Percentiles rank a stretch among this genome's conserved stretches.
Evolutionary conservation across 768 basidiomycete species (phyloP).

Genomic region (Panellus pusillus): DNA sequence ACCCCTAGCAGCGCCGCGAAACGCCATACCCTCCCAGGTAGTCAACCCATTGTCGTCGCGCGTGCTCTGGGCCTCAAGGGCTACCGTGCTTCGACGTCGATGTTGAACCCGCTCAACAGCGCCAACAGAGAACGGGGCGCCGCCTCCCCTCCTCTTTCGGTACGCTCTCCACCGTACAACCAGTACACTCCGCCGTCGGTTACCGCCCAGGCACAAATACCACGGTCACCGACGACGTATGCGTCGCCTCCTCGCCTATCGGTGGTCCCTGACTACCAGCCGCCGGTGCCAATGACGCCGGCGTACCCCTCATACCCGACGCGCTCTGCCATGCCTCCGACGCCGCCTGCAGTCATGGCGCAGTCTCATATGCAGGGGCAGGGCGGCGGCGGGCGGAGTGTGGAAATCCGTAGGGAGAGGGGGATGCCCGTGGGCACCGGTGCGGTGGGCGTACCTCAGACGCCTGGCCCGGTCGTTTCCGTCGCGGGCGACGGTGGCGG

Average conservation of each 20-base stretch:
- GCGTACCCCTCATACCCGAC: constrained; percentile 71
- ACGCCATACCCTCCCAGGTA: constrained; percentile 50
- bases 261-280: constrained; percentile 13
- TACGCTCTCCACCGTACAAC: constrained; percentile 12
- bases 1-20: constrained; percentile 51
- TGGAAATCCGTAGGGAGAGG: constrained; percentile 69
- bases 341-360: constrained; percentile 56
- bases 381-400: constrained; percentile 39
- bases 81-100: constrained; percentile 24
- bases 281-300: constrained; percentile 54
- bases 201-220: constrained; percentile 33
- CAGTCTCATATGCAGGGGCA: constrained; percentile 49
- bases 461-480: constrained; percentile 55
- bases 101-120: constrained; percentile 24
- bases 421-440: constrained; percentile 37
- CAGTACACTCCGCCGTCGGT: constrained; percentile 35
- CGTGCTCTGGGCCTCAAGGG: constrained; percentile 26
- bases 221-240: constrained; percentile 57
- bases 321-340: constrained; percentile 44
- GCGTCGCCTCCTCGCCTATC: constrained; percentile 43
- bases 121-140: constrained; percentile 22
- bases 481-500: constrained; percentile 38
- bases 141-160: constrained; percentile 17
- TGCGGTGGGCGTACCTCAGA: constrained; percentile 40
- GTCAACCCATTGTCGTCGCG: constrained; percentile 30